Base-by-base conservation (phyloP, 2,329 filamentous ascomycete genomes). In the Davidsoniella eucalypti region DNA sequence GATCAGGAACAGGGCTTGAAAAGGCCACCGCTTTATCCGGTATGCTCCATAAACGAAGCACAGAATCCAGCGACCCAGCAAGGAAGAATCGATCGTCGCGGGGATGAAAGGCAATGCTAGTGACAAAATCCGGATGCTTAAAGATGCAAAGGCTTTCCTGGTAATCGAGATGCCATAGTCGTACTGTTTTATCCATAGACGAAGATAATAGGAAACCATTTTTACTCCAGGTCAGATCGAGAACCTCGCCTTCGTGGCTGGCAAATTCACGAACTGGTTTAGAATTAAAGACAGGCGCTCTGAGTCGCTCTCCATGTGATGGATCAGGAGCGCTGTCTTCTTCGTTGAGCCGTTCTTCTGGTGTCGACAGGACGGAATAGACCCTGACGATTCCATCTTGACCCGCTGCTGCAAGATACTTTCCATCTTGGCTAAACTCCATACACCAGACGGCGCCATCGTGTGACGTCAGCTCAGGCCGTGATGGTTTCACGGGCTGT, bases 151-250 rank as follows among this genome's bases (percentile, higher is more conserved):
- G 70, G 59, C 87, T 95, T 59, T 96, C 88, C 3, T 73, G 65
- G 48, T 90, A 75, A 60, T 78, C 90, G 55, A 92, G 73, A 64
- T 98, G 92, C 90, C 92, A 98, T 44, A 98, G 65, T 12, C 87
- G 77, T 10, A 98, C 92, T 0, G 88, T 94, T 68, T 95, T 95
- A 63, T 98, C 92, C 87, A 96, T 95, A 0, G 88, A 94, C 0
- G 88, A 93, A 3, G 90, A 95, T 14, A 98, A 71, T 25, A 98
- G 65, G 58, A 98, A 98, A 63, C 94, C 94, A 65, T 98, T 98
- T 71, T 96, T 98, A 68, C 90, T 96, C 92, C 92, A 98, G 62
- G 86, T 94, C 53, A 98, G 64, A 61, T 94, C 90, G 56, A 98
- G 67, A 5, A 98, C 79, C 57, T 93, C 88, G 14, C 83, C 81